phyloP scores from a whole-genome alignment of 257 asterid genomes.

The Jaltomata sinuosa region DNA sequence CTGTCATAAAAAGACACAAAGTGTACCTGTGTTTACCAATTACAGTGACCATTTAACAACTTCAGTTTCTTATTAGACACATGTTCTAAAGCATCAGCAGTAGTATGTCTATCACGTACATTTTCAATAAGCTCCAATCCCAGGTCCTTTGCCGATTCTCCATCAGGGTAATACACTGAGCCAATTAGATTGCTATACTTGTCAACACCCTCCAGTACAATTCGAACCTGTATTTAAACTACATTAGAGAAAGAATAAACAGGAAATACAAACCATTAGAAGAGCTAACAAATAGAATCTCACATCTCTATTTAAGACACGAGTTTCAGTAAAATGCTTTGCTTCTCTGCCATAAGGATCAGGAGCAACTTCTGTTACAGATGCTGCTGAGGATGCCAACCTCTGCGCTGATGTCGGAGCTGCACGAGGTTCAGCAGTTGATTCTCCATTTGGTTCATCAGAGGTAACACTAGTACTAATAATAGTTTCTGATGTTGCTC shows the following conservation, averaged over 20 bases:
- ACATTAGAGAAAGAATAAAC: background rate
- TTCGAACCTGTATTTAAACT: slow-evolving; percentile 57
- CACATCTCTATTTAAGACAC: slow-evolving; percentile 92
- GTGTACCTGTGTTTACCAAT: background rate
- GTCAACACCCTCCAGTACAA: slow-evolving; percentile 95
- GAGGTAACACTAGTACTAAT: slow-evolving; percentile 34
- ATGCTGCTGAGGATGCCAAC: slow-evolving; percentile 54
- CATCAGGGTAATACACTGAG: slow-evolving; percentile 83
- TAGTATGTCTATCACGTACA: slow-evolving; percentile 27
- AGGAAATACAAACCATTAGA: background rate
- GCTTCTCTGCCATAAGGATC: slow-evolving; percentile 96
- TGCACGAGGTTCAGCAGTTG: slow-evolving; percentile 43
- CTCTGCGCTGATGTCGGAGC: slow-evolving; percentile 89
- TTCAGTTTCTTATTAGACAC: background rate
- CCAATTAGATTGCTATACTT: slow-evolving; percentile 84
- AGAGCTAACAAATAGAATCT: slow-evolving; percentile 11
- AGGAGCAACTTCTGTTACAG: slow-evolving; percentile 59
- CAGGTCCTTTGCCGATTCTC: slow-evolving; percentile 81
- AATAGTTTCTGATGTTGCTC: slow-evolving; percentile 47
- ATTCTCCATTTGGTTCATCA: slow-evolving; percentile 60
- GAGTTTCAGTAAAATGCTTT: slow-evolving; percentile 87
- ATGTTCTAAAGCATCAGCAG: background rate
- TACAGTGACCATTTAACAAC: background rate
- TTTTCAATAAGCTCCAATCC: slow-evolving; percentile 87
- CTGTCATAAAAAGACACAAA: background rate